Conservation (phyloP, 2,329 filamentous ascomycete species). For the Phialocephala subalpina region DNA sequence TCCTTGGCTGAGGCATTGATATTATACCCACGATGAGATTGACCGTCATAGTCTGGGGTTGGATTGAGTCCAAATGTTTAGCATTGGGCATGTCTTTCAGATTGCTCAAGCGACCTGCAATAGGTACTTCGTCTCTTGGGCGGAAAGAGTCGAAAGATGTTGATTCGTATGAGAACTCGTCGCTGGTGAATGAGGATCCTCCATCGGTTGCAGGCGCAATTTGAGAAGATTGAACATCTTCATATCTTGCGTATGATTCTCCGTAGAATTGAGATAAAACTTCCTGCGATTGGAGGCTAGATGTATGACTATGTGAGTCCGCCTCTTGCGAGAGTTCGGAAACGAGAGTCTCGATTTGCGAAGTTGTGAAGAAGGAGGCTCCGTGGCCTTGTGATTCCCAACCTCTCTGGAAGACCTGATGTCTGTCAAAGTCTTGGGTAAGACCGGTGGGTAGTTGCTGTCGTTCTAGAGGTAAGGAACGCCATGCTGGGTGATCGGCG, state of each 20-base stretch:
- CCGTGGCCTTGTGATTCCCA: conserved; percentile 43
- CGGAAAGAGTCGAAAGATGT: conserved; percentile 48
- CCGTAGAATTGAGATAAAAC: conserved; percentile 75
- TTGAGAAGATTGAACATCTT: conserved; percentile 70
- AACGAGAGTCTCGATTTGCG: conserved; percentile 46
- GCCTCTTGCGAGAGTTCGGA: conserved; percentile 31
- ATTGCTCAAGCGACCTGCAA: conserved; percentile 59
- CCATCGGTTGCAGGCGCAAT: conserved; percentile 45
- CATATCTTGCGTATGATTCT: conserved; percentile 77
- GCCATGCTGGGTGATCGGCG: conserved; percentile 53
- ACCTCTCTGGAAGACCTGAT: conserved; percentile 55
- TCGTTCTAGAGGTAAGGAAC: conserved; percentile 58
- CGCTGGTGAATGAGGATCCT: conserved; percentile 41
- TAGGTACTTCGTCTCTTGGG: conserved; percentile 37
- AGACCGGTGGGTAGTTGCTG: conserved; percentile 59
- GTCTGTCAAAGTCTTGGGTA: conserved; percentile 53
- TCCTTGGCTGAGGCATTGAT: conserved; percentile 71
- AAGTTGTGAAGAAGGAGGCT: conserved; percentile 58
- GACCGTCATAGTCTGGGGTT: conserved; percentile 82
- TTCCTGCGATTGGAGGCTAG: conserved; percentile 38
- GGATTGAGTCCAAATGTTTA: conserved; percentile 68
- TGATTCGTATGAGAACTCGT: conserved; percentile 41
- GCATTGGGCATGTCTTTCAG: conserved; percentile 76
- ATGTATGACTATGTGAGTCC: conserved; percentile 16
- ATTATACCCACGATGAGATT: conserved; percentile 85